Conservation (phyloP, 306 rosid species). For the Acmispon strigosus region DNA sequence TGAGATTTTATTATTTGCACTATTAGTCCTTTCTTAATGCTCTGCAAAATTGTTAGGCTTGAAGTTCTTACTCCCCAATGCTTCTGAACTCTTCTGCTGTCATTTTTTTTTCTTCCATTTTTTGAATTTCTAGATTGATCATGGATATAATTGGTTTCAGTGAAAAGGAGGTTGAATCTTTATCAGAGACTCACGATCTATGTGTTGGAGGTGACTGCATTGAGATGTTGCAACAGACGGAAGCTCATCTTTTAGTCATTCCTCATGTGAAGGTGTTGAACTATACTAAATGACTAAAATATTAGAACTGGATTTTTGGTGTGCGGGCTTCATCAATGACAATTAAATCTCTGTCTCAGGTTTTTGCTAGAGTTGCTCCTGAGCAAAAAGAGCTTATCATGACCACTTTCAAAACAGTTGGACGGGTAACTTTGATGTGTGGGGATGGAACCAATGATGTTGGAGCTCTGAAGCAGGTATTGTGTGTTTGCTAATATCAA, state of each 20-base stretch:
- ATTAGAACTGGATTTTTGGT: conserved; percentile 4
- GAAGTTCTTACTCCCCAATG: not conserved
- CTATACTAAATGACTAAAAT: not conserved
- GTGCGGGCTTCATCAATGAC: conserved; percentile 21
- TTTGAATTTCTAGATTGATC: conserved; percentile 4
- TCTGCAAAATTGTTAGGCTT: conserved; percentile 4
- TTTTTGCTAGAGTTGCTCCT: conserved; percentile 98
- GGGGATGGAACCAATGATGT: conserved; percentile 99
- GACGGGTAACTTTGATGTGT: conserved; percentile 92
- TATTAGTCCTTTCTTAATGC: not conserved
- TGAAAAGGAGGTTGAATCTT: conserved; percentile 67
- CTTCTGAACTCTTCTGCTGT: not conserved
- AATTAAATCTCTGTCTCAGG: conserved; percentile 41
- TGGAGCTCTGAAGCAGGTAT: conserved; percentile 98
- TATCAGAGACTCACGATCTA: conserved; percentile 85
- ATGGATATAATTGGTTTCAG: conserved; percentile 36
- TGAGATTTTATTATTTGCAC: not conserved
- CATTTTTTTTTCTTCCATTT: not conserved
- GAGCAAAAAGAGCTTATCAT: conserved; percentile 96
- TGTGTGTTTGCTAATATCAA: not conserved
- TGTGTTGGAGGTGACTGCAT: conserved; percentile 97
- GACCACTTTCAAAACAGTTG: conserved; percentile 94
- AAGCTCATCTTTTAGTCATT: conserved; percentile 66
- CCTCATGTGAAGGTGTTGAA: conserved; percentile 75
- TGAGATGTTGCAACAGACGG: conserved; percentile 80